Conservation (phyloP, 495 filamentous ascomycete genomes). For the Penicillium waksmanii region DNA sequence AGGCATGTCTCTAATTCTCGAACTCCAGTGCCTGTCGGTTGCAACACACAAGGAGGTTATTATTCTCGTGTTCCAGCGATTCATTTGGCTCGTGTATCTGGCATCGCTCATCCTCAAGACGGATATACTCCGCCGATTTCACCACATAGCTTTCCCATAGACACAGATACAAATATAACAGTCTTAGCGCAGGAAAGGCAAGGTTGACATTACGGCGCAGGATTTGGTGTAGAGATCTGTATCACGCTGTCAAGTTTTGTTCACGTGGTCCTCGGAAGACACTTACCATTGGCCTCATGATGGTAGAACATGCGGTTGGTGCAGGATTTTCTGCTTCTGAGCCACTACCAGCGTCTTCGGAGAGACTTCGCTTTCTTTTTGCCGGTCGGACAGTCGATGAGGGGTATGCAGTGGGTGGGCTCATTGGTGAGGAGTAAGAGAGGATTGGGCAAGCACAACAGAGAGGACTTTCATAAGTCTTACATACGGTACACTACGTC, state of each 20-base stretch:
- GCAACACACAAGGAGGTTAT: conserved; percentile 5
- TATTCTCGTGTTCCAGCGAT: conserved; percentile 11
- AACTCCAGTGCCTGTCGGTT: conserved; percentile 4
- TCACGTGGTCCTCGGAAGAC: background rate
- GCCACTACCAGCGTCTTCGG: too few relatives aligned
- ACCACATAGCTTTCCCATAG: conserved; percentile 7
- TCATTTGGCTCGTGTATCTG: conserved; percentile 5
- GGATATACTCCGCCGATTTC: conserved; percentile 8
- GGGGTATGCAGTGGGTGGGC: too few relatives aligned
- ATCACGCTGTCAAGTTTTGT: background rate
- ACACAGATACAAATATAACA: conserved; percentile 2
- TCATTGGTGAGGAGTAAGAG: too few relatives aligned
- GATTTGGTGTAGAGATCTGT: background rate
- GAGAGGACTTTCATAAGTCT: too few relatives aligned
- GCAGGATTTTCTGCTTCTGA: too few relatives aligned
- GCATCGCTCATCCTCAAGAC: background rate
- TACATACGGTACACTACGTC: too few relatives aligned
- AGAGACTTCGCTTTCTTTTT: too few relatives aligned
- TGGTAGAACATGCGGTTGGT: too few relatives aligned
- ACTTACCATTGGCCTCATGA: too few relatives aligned
- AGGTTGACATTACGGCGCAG: background rate
- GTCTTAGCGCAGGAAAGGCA: background rate
- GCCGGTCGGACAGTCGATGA: too few relatives aligned
- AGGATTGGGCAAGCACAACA: too few relatives aligned
- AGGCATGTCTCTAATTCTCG: conserved; percentile 1